phyloP scores from a whole-genome alignment of 352 stramenopile species.

The Globisporangium polare region DNA sequence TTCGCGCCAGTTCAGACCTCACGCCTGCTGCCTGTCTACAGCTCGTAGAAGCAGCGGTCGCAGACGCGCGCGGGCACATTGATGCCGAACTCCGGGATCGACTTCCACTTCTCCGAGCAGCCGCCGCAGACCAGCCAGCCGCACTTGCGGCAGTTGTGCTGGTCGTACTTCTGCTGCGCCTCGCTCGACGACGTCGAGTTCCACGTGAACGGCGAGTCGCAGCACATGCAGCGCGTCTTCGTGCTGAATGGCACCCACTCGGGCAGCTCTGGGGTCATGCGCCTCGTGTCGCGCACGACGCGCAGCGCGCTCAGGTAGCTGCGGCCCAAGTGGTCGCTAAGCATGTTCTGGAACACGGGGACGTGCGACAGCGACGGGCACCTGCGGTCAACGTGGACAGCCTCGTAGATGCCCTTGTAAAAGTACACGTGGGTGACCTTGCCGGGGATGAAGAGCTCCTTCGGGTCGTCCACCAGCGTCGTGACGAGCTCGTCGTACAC shows the following conservation, averaged over 20 bases:
- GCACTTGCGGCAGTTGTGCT: slow-evolving; percentile 88
- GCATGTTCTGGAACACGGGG: slow-evolving; percentile 84
- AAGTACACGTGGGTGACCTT: slow-evolving; percentile 79
- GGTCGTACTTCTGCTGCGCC: slow-evolving; percentile 85
- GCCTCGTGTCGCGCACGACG: slow-evolving; percentile 70
- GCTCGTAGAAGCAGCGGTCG: slow-evolving; percentile 83
- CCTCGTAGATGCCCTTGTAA: slow-evolving; percentile 77
- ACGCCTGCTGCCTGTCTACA: slow-evolving; percentile 29
- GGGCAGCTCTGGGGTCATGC: slow-evolving; percentile 45
- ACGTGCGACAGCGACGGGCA: slow-evolving; percentile 73
- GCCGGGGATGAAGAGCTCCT: slow-evolving; percentile 77
- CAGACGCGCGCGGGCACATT: slow-evolving; percentile 83
- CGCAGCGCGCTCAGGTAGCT: slow-evolving; percentile 79
- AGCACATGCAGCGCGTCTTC: slow-evolving; percentile 86
- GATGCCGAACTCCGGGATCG: slow-evolving; percentile 82
- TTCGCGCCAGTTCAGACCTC: not conserved
- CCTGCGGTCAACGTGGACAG: slow-evolving; percentile 71
- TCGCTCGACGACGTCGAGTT: slow-evolving; percentile 88
- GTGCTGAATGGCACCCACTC: slow-evolving; percentile 80
- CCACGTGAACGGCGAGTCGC: slow-evolving; percentile 86
- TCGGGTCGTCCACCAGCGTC: slow-evolving; percentile 52
- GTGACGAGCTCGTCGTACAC: slow-evolving; percentile 48
- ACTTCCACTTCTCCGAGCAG: slow-evolving; percentile 84
- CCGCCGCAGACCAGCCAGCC: slow-evolving; percentile 78
- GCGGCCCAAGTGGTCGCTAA: slow-evolving; percentile 75